phyloP scores from a whole-genome alignment of 352 stramenopile genomes.

The Albugo candida region DNA sequence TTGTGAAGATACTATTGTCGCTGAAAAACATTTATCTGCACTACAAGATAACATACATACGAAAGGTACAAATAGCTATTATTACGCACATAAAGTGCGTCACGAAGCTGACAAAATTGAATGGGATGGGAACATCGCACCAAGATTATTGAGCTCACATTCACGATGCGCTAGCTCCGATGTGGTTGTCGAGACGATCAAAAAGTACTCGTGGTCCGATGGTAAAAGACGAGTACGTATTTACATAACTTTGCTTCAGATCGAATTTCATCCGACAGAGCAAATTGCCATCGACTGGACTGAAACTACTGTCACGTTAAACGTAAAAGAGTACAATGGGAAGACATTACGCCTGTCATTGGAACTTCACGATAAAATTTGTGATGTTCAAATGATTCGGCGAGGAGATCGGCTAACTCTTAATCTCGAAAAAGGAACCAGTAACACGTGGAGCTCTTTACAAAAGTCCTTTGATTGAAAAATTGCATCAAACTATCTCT shows the following conservation, averaged over 20 bases:
- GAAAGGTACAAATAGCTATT: slow-evolving; percentile 75
- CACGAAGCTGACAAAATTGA: slow-evolving; percentile 57
- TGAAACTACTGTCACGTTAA: slow-evolving; percentile 26
- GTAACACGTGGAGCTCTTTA: slow-evolving; percentile 59
- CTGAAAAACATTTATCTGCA: slow-evolving; percentile 15
- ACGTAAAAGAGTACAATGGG: slow-evolving; percentile 37
- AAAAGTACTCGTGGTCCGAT: slow-evolving; percentile 65
- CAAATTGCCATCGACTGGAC: slow-evolving; percentile 50
- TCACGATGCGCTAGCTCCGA: slow-evolving; percentile 6
- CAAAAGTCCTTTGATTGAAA: slow-evolving; percentile 39
- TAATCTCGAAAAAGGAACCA: slow-evolving; percentile 51
- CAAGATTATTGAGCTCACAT: slow-evolving; percentile 30
- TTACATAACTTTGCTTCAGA: slow-evolving; percentile 48
- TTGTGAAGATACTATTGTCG: too few relatives aligned
- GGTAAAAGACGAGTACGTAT: slow-evolving; percentile 61
- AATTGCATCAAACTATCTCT: slow-evolving; percentile 1
- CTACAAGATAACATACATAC: slow-evolving; percentile 66
- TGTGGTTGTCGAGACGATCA: slow-evolving; percentile 28
- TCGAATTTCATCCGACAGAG: slow-evolving; percentile 39
- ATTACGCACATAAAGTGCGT: slow-evolving; percentile 76
- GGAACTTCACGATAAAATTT: slow-evolving; percentile 60
- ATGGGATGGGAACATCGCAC: slow-evolving; percentile 61
- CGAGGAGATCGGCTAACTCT: slow-evolving; percentile 70
- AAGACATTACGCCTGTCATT: slow-evolving; percentile 52
- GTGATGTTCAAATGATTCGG: slow-evolving; percentile 42